Percentiles rank a stretch among this genome's conserved stretches.
Evolutionary conservation across 257 asterid species (phyloP).

Genomic region (Striga asiatica): DNA sequence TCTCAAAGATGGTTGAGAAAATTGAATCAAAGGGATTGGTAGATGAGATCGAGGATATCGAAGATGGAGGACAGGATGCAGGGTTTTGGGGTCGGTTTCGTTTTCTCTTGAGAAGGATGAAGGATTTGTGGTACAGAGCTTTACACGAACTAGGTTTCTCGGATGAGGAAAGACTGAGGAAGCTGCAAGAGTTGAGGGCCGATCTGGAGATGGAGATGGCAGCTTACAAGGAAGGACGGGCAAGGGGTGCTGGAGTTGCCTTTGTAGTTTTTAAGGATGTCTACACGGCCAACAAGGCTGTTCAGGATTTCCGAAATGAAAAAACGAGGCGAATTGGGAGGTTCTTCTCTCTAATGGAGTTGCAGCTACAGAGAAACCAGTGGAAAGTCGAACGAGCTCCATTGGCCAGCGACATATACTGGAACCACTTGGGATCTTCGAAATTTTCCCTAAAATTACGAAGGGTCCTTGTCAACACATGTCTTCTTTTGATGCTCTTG

Average conservation of each 20-base stretch:
- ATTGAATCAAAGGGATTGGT: conserved; percentile 56
- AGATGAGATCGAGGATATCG: conserved; percentile 39
- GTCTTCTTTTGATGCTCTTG: conserved; percentile 69
- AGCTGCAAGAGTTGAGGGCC: conserved; percentile 87
- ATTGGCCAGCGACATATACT: conserved; percentile 86
- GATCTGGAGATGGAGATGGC: conserved; percentile 99
- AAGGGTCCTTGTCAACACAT: conserved; percentile 68
- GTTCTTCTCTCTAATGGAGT: conserved; percentile 74
- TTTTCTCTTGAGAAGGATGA: conserved; percentile 38
- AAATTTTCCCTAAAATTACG: conserved; percentile 65
- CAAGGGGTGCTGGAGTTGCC: conserved; percentile 93
- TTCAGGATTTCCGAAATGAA: conserved; percentile 81
- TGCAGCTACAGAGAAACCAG: conserved; percentile 86
- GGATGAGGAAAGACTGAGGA: conserved; percentile 81
- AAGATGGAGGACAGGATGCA: conserved; percentile 23
- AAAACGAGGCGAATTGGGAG: conserved; percentile 75
- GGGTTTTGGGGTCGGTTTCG: conserved; percentile 35
- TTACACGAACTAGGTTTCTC: conserved; percentile 68
- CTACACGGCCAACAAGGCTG: conserved; percentile 79
- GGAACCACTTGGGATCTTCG: conserved; percentile 98
- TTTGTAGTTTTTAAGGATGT: conserved; percentile 95
- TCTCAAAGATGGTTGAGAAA: conserved; percentile 50
- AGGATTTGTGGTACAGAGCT: conserved; percentile 53
- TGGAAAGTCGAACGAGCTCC: conserved; percentile 99
- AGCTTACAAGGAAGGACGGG: conserved; percentile 91